Evolutionary conservation across 2,329 filamentous ascomycete species (phyloP).

Genomic region (Colletotrichum orchidophilum): DNA sequence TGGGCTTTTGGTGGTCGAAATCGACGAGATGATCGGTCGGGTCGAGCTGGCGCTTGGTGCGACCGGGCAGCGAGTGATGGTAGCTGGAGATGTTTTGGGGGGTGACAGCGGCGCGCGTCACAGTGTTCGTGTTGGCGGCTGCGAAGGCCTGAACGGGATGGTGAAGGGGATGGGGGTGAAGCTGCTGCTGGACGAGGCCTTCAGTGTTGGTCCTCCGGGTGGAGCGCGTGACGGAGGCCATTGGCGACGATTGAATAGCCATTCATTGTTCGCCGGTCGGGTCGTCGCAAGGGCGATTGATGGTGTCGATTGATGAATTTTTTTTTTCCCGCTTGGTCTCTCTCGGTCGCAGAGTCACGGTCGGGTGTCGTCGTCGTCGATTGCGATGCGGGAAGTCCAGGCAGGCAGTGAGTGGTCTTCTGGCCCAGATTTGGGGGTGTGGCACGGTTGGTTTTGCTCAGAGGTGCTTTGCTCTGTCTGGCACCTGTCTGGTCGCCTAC

Average conservation of each 20-base stretch:
- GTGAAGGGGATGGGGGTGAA: constrained; percentile 37
- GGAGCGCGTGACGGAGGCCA: constrained; percentile 63
- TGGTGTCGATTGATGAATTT: constrained; percentile 23
- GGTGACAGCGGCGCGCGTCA: constrained; percentile 40
- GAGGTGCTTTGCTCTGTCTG: background rate
- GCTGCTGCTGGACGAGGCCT: constrained; percentile 43
- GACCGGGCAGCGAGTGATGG: constrained; percentile 46
- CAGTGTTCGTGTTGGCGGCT: constrained; percentile 41
- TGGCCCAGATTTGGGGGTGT: constrained; percentile 8
- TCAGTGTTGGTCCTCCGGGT: constrained; percentile 55
- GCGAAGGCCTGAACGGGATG: constrained; percentile 37
- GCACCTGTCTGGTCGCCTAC: background rate
- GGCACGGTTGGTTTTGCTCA: background rate
- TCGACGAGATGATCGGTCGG: constrained; percentile 49
- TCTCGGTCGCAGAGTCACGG: constrained; percentile 12
- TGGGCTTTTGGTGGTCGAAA: constrained; percentile 54
- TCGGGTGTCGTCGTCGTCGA: constrained; percentile 19
- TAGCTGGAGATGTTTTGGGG: constrained; percentile 44
- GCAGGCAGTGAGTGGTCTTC: background rate
- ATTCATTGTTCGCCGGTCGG: constrained; percentile 40
- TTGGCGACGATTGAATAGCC: constrained; percentile 45
- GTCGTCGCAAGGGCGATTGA: constrained; percentile 27
- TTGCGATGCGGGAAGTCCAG: constrained; percentile 26
- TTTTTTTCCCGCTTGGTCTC: background rate
- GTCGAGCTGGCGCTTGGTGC: constrained; percentile 61